These are phyloP conservation scores for Buddleja alternifolia DNA, from an alignment of 257 asterid genomes.

Conservation along the genomic window DNA sequence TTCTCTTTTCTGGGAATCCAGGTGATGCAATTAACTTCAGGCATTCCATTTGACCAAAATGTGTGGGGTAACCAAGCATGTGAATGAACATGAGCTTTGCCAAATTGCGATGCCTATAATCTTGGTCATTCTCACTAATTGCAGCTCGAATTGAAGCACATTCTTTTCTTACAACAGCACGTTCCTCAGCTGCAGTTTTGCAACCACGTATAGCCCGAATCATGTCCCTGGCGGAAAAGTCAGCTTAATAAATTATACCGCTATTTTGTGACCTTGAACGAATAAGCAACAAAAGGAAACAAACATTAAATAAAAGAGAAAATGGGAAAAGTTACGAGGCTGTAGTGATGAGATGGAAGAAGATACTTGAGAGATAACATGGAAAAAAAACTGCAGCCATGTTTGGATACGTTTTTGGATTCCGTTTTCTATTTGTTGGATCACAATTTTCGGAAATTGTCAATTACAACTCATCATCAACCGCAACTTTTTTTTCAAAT, in stretches of 20 bases:
- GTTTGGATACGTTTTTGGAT: too few relatives aligned
- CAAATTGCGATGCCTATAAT: slow-evolving; percentile 85
- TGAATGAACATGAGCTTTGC: slow-evolving; percentile 97
- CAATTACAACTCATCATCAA: too few relatives aligned
- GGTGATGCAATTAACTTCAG: slow-evolving; percentile 87
- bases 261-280: not conserved
- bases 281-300: slow-evolving; percentile 26
- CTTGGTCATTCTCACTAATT: slow-evolving; percentile 82
- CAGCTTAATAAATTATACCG: not conserved
- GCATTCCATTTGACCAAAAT: slow-evolving; percentile 99
- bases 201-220: slow-evolving; percentile 88
- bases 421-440: too few relatives aligned
- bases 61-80: slow-evolving; percentile 98
- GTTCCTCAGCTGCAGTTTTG: slow-evolving; percentile 96
- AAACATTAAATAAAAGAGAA: not conserved
- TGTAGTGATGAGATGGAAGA: slow-evolving; percentile 17
- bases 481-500: too few relatives aligned
- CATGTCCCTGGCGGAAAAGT: slow-evolving; percentile 80
- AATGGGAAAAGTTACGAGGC: not conserved
- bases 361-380: not conserved
- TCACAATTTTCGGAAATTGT: too few relatives aligned
- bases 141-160: slow-evolving; percentile 94
- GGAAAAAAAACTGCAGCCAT: too few relatives aligned
- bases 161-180: slow-evolving; percentile 89
- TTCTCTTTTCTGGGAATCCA: slow-evolving; percentile 97